Evolutionary conservation across 192 early-diverging fungal genomes (phyloP).

Genomic region (Entomortierella lignicola): DNA sequence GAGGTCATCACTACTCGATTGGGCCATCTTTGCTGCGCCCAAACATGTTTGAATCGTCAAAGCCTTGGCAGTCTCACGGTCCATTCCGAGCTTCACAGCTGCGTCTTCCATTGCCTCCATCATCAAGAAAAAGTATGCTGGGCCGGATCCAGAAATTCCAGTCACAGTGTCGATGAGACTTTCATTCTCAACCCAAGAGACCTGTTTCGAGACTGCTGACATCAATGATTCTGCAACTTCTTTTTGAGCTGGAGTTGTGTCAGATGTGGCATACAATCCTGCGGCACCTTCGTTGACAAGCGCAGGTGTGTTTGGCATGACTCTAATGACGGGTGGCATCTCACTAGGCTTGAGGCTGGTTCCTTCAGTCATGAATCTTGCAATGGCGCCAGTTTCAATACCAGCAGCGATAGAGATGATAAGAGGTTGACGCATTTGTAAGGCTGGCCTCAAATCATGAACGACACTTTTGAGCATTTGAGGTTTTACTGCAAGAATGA

Average conservation of each 20-base stretch:
- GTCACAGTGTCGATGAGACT: constrained; percentile 87
- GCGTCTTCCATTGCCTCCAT: constrained; percentile 90
- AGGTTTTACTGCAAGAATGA: constrained; percentile 93
- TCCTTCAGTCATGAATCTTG: constrained; percentile 72
- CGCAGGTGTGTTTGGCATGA: constrained; percentile 98
- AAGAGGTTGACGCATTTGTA: constrained; percentile 69
- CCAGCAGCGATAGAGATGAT: constrained; percentile 93
- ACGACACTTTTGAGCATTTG: constrained; percentile 85
- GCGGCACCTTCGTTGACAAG: constrained; percentile 89
- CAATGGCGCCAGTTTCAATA: constrained; percentile 78
- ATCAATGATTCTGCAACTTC: constrained; percentile 76
- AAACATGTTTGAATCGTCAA: constrained; percentile 93
- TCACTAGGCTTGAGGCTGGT: constrained; percentile 33
- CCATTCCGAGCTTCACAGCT: constrained; percentile 79
- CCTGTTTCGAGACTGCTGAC: constrained; percentile 78
- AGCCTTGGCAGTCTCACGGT: constrained; percentile 74
- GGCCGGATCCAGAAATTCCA: constrained; percentile 91
- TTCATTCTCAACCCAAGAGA: constrained; percentile 88
- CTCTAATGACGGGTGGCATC: constrained; percentile 71
- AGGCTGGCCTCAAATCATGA: constrained; percentile 59
- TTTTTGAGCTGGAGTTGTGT: constrained; percentile 71
- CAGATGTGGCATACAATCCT: constrained; percentile 79
- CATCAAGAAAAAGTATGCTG: constrained; percentile 96
- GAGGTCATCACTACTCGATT: constrained; percentile 72
- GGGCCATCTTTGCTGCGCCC: constrained; percentile 89